Evolutionary conservation across 352 stramenopile species (phyloP).

Genomic region (Pythium rishiriense): DNA sequence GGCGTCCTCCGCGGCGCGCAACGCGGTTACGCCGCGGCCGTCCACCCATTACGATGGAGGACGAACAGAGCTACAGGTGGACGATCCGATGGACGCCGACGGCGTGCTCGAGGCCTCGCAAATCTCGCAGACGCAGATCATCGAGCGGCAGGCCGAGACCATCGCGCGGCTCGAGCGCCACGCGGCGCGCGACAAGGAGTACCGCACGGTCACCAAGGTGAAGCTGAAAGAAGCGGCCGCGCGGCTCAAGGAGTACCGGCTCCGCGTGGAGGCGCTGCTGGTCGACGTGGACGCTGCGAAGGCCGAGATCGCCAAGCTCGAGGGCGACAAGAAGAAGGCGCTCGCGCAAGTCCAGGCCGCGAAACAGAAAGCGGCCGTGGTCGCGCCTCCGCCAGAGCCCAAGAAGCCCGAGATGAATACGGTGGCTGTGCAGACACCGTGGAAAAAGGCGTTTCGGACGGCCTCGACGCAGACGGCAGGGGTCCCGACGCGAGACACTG

Average conservation of each 20-base stretch:
- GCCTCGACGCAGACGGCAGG: conserved; percentile 14
- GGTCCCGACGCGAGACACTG: not conserved
- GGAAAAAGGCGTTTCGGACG: conserved; percentile 20
- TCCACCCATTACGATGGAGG: not conserved
- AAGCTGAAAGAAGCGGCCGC: conserved; percentile 69
- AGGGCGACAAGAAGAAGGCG: conserved; percentile 24
- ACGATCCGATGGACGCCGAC: conserved; percentile 18
- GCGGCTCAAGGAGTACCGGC: conserved; percentile 59
- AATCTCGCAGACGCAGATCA: conserved; percentile 72
- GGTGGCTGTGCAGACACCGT: conserved; percentile 26
- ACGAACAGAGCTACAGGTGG: conserved; percentile 18
- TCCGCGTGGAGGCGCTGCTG: conserved; percentile 54
- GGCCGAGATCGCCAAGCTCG: conserved; percentile 21
- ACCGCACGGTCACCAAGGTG: conserved; percentile 57
- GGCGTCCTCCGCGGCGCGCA: not conserved
- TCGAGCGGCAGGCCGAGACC: conserved; percentile 57
- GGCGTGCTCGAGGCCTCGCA: conserved; percentile 32
- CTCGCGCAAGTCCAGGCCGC: conserved; percentile 10
- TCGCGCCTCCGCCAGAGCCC: not conserved
- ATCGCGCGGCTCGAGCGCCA: conserved; percentile 53
- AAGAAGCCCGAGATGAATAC: conserved; percentile 9
- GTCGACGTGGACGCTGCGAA: conserved; percentile 30
- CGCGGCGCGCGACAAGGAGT: conserved; percentile 39
- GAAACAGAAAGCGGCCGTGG: conserved; percentile 23
- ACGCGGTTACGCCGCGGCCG: not conserved